Percentiles rank a stretch among this genome's conserved stretches.
Evolutionary conservation across 805 yeast genomes (phyloP).

Genomic region (Yamadazyma scolyti): DNA sequence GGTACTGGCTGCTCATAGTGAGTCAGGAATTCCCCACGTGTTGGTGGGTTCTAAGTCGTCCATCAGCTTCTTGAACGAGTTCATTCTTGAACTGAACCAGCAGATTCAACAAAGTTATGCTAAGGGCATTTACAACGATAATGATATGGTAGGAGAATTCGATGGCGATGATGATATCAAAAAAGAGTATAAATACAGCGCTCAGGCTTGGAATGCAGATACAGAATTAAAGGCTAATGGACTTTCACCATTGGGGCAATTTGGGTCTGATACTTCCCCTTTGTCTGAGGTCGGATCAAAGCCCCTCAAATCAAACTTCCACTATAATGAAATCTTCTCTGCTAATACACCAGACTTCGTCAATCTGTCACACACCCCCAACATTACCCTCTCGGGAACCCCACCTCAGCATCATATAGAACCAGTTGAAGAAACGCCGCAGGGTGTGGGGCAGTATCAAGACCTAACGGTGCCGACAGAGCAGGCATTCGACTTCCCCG

Average conservation of each 20-base stretch:
- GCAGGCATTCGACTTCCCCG: constrained; percentile 12
- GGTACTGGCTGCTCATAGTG: constrained; percentile 62
- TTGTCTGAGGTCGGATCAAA: constrained; percentile 3
- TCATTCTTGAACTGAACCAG: constrained; percentile 41
- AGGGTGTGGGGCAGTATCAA: constrained; percentile 6
- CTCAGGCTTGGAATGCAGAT: constrained; percentile 7
- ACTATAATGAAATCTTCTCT: constrained; percentile 17
- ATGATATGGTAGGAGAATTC: background rate
- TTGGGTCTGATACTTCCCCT: constrained; percentile 10
- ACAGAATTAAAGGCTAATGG: constrained; percentile 11
- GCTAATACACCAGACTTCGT: constrained; percentile 21
- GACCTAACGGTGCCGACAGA: constrained; percentile 7
- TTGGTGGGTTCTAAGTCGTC: constrained; percentile 55
- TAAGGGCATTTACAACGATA: constrained; percentile 1
- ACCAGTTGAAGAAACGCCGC: background rate
- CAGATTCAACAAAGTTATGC: constrained; percentile 11
- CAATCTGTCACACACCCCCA: constrained; percentile 14
- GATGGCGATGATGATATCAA: background rate
- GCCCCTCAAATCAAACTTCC: constrained; percentile 10
- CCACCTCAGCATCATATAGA: background rate
- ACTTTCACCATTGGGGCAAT: constrained; percentile 16
- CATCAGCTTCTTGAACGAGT: constrained; percentile 51
- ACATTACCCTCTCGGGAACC: constrained; percentile 6
- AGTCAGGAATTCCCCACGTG: constrained; percentile 64
- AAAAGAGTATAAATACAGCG: background rate